Evolutionary conservation across 495 filamentous ascomycete genomes (phyloP), one percentile per base, ranked within the genome.

Genomic region (Tuber magnatum): DNA sequence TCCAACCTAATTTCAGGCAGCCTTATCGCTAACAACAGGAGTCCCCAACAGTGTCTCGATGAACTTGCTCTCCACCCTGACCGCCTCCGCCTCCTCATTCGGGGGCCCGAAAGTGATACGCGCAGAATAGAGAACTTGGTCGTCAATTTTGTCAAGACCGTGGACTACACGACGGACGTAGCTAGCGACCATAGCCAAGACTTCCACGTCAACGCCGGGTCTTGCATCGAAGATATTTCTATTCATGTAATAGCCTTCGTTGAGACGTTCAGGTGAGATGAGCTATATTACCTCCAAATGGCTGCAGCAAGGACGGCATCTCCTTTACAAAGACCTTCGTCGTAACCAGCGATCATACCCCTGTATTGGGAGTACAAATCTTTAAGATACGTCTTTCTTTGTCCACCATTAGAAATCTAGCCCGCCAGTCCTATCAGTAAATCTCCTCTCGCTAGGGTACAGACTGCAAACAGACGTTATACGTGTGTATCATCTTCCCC

Each of bases 331-430:
- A 86, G 83, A 44, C 86, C 84, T 44, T 89, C 86, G 40, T 88
- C 87, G 80, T 90, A 91, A 7, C 89, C 83, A 88, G 91, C 92
- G 68, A 89, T 89, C 35, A 92, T 88, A 22, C 94, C 95, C 24
- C 95, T 89, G 91, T 94, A 99, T 84, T 97, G 94, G 48, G 92
- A 86, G 80, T 92, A 98, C 41, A 97, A 85, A 82, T 97, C 95
- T 83, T 97, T 95, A 40, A 98, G 88, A 84, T 97, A 97, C 73
- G 88, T 89, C 83, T 94, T 93, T 16, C 94, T 88, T 86, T 71
- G 90, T 87, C 14, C 85, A 82, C 76, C 97, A 86, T 44, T 88
- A 87, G 85, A 97, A 93, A 78, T 80, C 83, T 40, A 88, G 56
- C 28, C 28, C 56, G 16, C 56, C 56, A 65, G 32, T 12, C 83